Evolutionary conservation across 2,329 filamentous ascomycete genomes (phyloP).

Genomic region (Nannizzia gypsea): DNA sequence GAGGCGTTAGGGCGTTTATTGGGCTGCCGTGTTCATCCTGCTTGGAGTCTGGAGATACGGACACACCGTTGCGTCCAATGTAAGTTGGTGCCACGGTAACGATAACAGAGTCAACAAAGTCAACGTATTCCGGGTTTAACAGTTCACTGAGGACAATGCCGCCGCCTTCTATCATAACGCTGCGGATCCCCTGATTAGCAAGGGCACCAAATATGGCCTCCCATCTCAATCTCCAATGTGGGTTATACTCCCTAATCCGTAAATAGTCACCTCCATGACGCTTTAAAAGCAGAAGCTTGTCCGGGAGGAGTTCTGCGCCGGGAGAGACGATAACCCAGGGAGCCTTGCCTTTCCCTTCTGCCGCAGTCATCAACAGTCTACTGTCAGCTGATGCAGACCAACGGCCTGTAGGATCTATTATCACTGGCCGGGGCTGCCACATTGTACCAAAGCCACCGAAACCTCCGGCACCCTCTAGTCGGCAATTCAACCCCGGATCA

Average conservation of each 20-base stretch:
- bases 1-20: conserved; percentile 52
- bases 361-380: conserved; percentile 55
- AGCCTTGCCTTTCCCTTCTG: conserved; percentile 54
- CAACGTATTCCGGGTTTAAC: conserved; percentile 49
- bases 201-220: conserved; percentile 49
- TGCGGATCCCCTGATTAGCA: conserved; percentile 49
- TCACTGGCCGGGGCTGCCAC: conserved; percentile 64
- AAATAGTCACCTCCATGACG: conserved; percentile 38
- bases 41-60: conserved; percentile 57
- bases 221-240: conserved; percentile 49
- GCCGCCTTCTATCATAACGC: conserved; percentile 88
- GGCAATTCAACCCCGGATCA: conserved; percentile 74
- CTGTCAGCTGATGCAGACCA: conserved; percentile 53
- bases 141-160: conserved; percentile 71
- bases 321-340: conserved; percentile 58
- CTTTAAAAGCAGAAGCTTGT: conserved; percentile 36
- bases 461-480: conserved; percentile 50
- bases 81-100: conserved; percentile 83
- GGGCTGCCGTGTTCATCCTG: conserved; percentile 40
- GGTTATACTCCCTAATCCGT: conserved; percentile 28
- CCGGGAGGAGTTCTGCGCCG: conserved; percentile 34
- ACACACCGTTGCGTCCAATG: conserved; percentile 72
- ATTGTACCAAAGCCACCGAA: conserved; percentile 42
- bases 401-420: conserved; percentile 67
- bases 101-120: conserved; percentile 65